Evolutionary conservation across 371 early-diverging fungal genomes (phyloP).

Genomic region (Smittium mucronatum): DNA sequence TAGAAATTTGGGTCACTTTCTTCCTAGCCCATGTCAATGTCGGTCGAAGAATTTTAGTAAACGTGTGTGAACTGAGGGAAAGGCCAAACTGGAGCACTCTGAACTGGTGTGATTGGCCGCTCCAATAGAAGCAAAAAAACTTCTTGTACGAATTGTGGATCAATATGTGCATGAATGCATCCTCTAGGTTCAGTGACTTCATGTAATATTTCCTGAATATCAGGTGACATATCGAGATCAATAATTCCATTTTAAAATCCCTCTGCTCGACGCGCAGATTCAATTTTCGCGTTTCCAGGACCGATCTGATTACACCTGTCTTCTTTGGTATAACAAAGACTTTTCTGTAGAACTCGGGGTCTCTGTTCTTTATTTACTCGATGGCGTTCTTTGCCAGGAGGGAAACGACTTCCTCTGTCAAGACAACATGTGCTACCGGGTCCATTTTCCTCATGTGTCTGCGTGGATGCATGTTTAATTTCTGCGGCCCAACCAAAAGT

Average conservation of each 20-base stretch:
- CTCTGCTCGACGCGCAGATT: constrained; percentile 26
- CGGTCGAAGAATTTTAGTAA: constrained; percentile 33
- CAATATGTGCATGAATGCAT: constrained; percentile 30
- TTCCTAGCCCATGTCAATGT: constrained; percentile 23
- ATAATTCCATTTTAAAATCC: constrained; percentile 19
- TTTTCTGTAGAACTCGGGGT: background rate
- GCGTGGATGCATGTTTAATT: background rate
- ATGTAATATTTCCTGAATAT: constrained; percentile 23
- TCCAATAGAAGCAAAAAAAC: constrained; percentile 36
- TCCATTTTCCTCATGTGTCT: background rate
- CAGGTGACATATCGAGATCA: constrained; percentile 24
- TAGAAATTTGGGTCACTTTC: constrained; percentile 24
- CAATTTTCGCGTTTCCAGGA: constrained; percentile 25
- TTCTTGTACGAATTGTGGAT: constrained; percentile 20
- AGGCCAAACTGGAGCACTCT: constrained; percentile 34
- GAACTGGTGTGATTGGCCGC: constrained; percentile 34
- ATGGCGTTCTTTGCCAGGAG: background rate
- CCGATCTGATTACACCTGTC: constrained; percentile 13
- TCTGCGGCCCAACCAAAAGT: background rate
- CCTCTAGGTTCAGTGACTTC: constrained; percentile 24
- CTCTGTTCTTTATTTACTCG: background rate
- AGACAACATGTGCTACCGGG: background rate
- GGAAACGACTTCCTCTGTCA: background rate
- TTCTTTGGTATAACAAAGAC: constrained; percentile 10
- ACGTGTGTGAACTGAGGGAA: constrained; percentile 31